Percentiles rank a stretch among this genome's conserved stretches.
Evolutionary conservation across 2,329 filamentous ascomycete genomes (phyloP).

Genomic region (Coleophoma cylindrospora): DNA sequence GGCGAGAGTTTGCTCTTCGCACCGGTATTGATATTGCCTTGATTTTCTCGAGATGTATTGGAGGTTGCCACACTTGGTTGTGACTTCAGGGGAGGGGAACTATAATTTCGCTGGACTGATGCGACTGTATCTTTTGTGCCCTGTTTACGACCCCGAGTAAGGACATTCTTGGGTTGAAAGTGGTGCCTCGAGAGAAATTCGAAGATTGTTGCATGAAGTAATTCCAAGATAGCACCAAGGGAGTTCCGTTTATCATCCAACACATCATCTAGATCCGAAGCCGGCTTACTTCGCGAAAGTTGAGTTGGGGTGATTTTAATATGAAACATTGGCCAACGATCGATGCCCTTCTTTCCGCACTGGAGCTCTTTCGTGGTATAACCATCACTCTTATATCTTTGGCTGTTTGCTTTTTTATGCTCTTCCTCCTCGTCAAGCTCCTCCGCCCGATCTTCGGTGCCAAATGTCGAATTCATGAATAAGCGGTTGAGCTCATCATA

Average conservation of each 20-base stretch:
- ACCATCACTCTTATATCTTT: constrained; percentile 38
- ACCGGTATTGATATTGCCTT: too few species aligned
- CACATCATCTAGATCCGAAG: constrained; percentile 30
- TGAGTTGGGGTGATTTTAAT: constrained; percentile 53
- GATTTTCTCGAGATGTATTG: not conserved
- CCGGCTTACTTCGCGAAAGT: not conserved
- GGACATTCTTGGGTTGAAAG: constrained; percentile 35
- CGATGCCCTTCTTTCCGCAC: constrained; percentile 57
- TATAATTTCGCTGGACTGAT: not conserved
- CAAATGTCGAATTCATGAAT: constrained; percentile 76
- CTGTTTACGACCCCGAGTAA: too few species aligned
- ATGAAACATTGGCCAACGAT: constrained; percentile 87
- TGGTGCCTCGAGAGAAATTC: constrained; percentile 73
- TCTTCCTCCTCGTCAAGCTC: constrained; percentile 30
- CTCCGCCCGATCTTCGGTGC: constrained; percentile 44
- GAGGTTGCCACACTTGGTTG: too few species aligned
- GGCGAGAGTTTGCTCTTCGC: too few species aligned
- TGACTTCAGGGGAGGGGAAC: not conserved
- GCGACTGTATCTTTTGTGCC: too few species aligned
- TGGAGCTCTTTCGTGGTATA: constrained; percentile 48
- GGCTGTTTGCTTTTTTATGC: constrained; percentile 29
- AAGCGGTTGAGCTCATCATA: constrained; percentile 75
- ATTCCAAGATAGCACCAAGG: constrained; percentile 47
- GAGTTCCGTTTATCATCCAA: constrained; percentile 40
- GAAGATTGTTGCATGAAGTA: constrained; percentile 63